Evolutionary conservation across 2,329 filamentous ascomycete genomes (phyloP).

Genomic region (Neurospora crassa): DNA sequence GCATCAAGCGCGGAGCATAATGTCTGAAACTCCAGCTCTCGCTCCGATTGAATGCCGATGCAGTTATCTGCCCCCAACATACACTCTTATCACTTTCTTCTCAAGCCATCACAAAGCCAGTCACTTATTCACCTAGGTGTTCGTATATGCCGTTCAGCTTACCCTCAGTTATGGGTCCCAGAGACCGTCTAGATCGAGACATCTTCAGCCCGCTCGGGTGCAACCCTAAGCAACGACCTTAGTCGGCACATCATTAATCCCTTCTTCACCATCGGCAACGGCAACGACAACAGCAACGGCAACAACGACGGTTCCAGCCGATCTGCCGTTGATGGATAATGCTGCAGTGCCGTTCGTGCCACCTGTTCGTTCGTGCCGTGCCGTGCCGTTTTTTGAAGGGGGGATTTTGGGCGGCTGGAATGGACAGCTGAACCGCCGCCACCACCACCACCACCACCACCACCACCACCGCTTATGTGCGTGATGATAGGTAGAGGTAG

Average conservation of each 20-base stretch:
- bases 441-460: not conserved
- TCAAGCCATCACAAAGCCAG: not conserved
- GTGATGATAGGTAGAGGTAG: not conserved
- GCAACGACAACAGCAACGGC: too few relatives aligned
- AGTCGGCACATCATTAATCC: too few relatives aligned
- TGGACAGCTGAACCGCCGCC: too few relatives aligned
- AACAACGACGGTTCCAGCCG: too few relatives aligned
- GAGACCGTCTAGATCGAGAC: too few relatives aligned
- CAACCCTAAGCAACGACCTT: too few relatives aligned
- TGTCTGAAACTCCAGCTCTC: not conserved
- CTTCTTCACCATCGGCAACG: too few relatives aligned
- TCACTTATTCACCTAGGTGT: not conserved
- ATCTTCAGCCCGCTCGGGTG: not conserved
- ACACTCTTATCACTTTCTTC: not conserved
- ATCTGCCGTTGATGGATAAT: too few relatives aligned
- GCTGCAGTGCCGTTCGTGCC: not conserved
- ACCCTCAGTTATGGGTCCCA: too few relatives aligned
- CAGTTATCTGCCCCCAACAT: not conserved
- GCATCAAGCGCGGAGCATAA: not conserved
- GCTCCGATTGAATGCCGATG: not conserved
- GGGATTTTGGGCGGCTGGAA: not conserved
- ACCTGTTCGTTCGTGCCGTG: not conserved
- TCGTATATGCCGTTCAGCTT: too few relatives aligned
- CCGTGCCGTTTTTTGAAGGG: not conserved
- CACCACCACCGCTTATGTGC: not conserved